Evolutionary conservation across 371 early-diverging fungal genomes (phyloP), one percentile per base, ranked within the genome.

Genomic region (Mortierella sp.): DNA sequence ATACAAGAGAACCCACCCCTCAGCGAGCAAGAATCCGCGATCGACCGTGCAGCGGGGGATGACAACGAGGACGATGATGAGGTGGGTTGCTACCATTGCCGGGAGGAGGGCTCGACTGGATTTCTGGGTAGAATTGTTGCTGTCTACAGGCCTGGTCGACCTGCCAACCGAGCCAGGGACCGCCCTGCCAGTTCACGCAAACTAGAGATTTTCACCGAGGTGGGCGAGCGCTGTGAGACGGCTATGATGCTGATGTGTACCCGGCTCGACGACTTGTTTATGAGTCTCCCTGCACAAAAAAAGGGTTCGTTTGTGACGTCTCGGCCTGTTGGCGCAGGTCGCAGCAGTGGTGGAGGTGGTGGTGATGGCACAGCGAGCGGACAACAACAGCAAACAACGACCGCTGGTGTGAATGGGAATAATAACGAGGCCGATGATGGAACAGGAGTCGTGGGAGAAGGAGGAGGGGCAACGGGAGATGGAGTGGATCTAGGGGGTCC

Each of bases 191-290:
- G 71, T 0, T 80, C 80, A 21, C 43, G 76, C 24, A 74, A 72
- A 46, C 74, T 84, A 0, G 84, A 84, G 71, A 75, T 84, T 46
- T 84, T 51, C 72, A 29, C 78, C 32, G 84, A 84, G 65, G n/a
- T 84, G 32, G 84, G 84, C 0, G 84, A 84, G 48, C 75, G 81
- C 43, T 84, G 84, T 48, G 84, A 84, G 75, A 84, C 84, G 1
- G 84, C 74, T 49, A 72, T 84, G 78, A 84, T 84, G 84, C 38
- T 84, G 49, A 84, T 84, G 84, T 84, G 84, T 18, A 48, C 55
- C 27, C 77, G 84, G 21, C 78, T 84, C 3, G 84, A 84, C 27
- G 84, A 84, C 38, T 51, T 84, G 44, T 84, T 84, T 72, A 75
- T 84, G 84, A 72, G 78, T 6, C 78, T 84, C 51, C 84, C 84